phyloP scores from a whole-genome alignment of 257 asterid genomes.

The Fraxinus quadrangulata region DNA sequence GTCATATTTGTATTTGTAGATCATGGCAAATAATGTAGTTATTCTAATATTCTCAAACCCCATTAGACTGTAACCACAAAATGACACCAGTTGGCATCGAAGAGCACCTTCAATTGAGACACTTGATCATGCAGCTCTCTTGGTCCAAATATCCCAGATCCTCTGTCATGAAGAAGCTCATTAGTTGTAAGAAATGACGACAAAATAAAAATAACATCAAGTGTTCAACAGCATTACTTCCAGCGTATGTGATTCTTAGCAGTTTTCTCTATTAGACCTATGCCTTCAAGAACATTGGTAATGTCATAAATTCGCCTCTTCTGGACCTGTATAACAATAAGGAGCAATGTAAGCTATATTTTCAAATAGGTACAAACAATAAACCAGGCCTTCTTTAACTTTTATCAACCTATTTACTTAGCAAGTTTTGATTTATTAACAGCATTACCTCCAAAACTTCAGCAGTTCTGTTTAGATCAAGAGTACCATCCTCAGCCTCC shows the following conservation, averaged over 20 bases:
- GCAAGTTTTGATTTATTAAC: not conserved
- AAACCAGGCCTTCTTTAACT: not conserved
- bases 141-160: conserved; percentile 38
- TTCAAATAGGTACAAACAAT: not conserved
- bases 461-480: conserved; percentile 78
- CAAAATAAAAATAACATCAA: conserved; percentile 12
- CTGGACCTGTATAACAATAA: conserved; percentile 57
- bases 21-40: not conserved
- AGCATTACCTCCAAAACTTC: conserved; percentile 54
- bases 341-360: not conserved
- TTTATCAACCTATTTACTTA: conserved; percentile 11
- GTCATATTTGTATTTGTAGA: not conserved
- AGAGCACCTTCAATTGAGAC: conserved; percentile 57
- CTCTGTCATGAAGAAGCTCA: conserved; percentile 47
- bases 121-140: conserved; percentile 40
- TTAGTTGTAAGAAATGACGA: conserved; percentile 29
- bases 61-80: not conserved
- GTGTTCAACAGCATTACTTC: conserved; percentile 49
- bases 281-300: conserved; percentile 91
- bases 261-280: conserved; percentile 73
- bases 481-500: conserved; percentile 60
- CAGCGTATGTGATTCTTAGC: conserved; percentile 73
- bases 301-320: conserved; percentile 90
- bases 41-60: not conserved
- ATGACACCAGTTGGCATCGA: conserved; percentile 18